Evolutionary conservation across 257 asterid genomes (phyloP), one percentile per base, ranked within the genome.

Genomic region (Solanum dulcamara): DNA sequence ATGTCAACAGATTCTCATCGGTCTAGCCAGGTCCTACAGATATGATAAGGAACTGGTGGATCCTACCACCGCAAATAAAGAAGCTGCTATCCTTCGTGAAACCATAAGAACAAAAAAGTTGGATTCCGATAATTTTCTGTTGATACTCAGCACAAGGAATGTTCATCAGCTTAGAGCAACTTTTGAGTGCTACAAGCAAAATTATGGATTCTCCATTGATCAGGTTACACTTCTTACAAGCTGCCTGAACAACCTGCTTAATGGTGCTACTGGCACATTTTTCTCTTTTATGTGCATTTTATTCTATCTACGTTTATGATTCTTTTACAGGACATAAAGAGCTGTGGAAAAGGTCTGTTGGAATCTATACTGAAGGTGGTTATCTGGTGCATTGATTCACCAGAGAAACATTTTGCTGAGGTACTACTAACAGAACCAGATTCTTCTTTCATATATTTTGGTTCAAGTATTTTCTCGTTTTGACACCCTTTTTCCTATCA

Each of bases 371-470:
- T 93, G 91, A 91, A 91, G 87, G 96, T 91, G 71, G 91, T 86
- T 67, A 84, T 94, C 91, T 86, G 93, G 97, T 94, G 98, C 94
- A 83, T 93, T 26, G 92, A 88, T 84, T 55, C 90, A 74, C 98
- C 98, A 10, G 94, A 89, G 88, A 94, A 90, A 81, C 98, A 95
- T 93, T 95, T 93, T 85, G 96, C 98, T 20, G 96, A 91, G 98
- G 98, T 94, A 84, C 87, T 26, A 64, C 55, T 46, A 13, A n/a
- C 24, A 46, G 83, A 77, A 46, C 28, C 24, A 44, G 50, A 1
- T 15, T 32, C 17, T 77, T 77, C 24, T 77, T 17, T 26, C 8
- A 46, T 46, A 46, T 77, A 77, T 46, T 77, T 46, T 77, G 83
- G 28, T 46, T 28, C 22, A 28, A 46, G 18, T 46, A 46, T 77